These are phyloP conservation scores for Escallonia herrerae DNA, from an alignment of 129 eudicot genomes.

Conservation along the genomic window DNA sequence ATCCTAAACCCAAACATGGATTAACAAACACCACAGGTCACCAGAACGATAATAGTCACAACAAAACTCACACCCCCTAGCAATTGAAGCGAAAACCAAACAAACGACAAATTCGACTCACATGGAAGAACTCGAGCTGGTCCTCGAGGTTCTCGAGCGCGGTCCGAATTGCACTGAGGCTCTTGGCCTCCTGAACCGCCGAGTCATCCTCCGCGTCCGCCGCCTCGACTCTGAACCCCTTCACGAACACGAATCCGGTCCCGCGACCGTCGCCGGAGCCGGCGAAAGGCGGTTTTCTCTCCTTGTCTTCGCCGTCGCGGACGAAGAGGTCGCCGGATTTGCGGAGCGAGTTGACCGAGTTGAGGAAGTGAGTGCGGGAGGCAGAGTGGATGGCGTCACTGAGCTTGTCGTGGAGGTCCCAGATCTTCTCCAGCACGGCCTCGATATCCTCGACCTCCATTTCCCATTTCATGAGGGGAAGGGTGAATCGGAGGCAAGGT, in stretches of 20 bases:
- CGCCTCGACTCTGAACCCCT: slow-evolving; percentile 34
- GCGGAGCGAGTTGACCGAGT: slow-evolving; percentile 41
- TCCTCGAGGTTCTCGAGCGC: slow-evolving; percentile 92
- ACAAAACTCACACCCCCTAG: not conserved
- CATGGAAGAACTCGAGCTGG: slow-evolving; percentile 79
- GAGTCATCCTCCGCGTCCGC: slow-evolving; percentile 44
- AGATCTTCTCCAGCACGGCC: slow-evolving; percentile 74
- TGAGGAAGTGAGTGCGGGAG: slow-evolving; percentile 73
- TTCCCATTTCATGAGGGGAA: too few relatives aligned
- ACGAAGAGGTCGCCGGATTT: slow-evolving; percentile 17
- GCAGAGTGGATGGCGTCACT: slow-evolving; percentile 91
- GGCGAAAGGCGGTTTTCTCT: not conserved
- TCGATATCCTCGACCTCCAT: slow-evolving; percentile 77
- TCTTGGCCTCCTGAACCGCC: slow-evolving; percentile 72
- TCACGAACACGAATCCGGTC: slow-evolving; percentile 56
- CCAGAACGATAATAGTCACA: not conserved
- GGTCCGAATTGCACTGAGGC: slow-evolving; percentile 74
- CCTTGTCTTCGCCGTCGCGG: not conserved
- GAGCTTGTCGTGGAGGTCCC: slow-evolving; percentile 96
- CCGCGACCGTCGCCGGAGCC: slow-evolving; percentile 17
- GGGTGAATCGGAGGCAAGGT: not conserved
- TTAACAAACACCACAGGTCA: too few relatives aligned
- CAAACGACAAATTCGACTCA: slow-evolving; percentile 24
- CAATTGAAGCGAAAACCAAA: too few relatives aligned
- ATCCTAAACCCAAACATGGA: too few relatives aligned